Base-by-base conservation (phyloP, 2,329 filamentous ascomycete genomes). In the Talaromyces pinophilus region DNA sequence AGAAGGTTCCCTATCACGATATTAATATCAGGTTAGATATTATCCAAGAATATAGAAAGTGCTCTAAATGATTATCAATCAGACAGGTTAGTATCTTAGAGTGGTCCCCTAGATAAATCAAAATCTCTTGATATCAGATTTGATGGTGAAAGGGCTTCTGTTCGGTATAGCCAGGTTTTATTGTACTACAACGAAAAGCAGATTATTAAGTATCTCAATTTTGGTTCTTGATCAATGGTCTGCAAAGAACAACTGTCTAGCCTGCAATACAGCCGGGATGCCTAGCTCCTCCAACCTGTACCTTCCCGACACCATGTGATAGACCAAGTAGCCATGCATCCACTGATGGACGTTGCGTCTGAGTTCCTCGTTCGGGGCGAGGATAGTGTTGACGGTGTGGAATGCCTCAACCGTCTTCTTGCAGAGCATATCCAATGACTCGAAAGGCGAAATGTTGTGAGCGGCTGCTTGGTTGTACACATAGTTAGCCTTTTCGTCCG, bases 281-380 rank as follows among this genome's bases (percentile, higher is more conserved):
- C 35, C 50, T 11, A 67, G 19, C 25, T 67, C 65, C 1, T 62
- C 35, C 35, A 67, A 22, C 13, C 28, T 64, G 52, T 67, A 67
- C 42, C 65, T 42, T 5, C 19, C 17, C 13, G 44, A 61, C 8
- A 38, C 57, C 42, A 67, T 48, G 17, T 67, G 60, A 25, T 59
- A 67, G 8, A 40, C 33, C 5, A 42, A 19, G 44, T 67, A 67
- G 1, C 60, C 60, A 4, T 59, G 22, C 28, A 67, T 59, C 19
- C 55, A 50, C 28, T 28, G 22, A 19, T 67, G n/a, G 25, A 67
- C 25, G 17, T 40, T 22, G 5, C 46, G 19, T 30, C 44, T 35
- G 19, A 66, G 38, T 42, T 13, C 35, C 7, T 46, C 40, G 38
- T 66, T 50, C 22, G 59, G 33, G 2, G 33, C n/a, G 19, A 66